These are phyloP conservation scores for Amylocystis lapponica DNA, from an alignment of 768 basidiomycete genomes.

Conservation along the genomic window DNA sequence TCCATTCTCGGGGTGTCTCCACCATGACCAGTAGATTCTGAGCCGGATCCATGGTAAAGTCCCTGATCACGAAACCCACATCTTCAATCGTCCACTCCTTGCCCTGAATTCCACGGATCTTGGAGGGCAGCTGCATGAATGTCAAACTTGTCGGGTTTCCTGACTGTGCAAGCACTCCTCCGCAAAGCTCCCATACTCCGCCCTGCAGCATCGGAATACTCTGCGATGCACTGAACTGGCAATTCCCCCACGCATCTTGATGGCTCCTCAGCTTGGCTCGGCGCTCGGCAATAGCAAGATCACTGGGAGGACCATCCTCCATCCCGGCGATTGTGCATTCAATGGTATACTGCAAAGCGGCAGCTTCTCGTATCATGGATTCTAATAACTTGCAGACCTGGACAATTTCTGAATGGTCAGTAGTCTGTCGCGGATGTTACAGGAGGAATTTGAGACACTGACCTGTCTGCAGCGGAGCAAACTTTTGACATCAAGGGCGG, in stretches of 20 bases:
- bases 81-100: slow-evolving; percentile 37
- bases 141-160: slow-evolving; percentile 25
- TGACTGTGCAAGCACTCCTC: slow-evolving; percentile 47
- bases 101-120: slow-evolving; percentile 39
- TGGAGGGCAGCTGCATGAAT: slow-evolving; percentile 47
- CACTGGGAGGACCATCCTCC: slow-evolving; percentile 31
- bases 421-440: neutral
- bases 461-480: slow-evolving; percentile 19
- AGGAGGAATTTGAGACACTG: neutral
- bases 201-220: slow-evolving; percentile 36
- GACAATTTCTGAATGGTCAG: neutral
- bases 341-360: slow-evolving; percentile 18
- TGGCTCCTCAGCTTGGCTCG: slow-evolving; percentile 31
- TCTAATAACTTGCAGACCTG: slow-evolving; percentile 17
- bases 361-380: slow-evolving; percentile 9
- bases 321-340: slow-evolving; percentile 37
- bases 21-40: slow-evolving; percentile 58
- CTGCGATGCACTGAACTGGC: slow-evolving; percentile 8
- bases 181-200: slow-evolving; percentile 52
- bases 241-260: slow-evolving; percentile 16
- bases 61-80: slow-evolving; percentile 35
- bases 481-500: slow-evolving; percentile 11
- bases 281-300: slow-evolving; percentile 26
- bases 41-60: slow-evolving; percentile 60
- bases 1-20: slow-evolving; percentile 22